Base-by-base conservation (phyloP, 108 stramenopile species). In the Skeletonema grethae region DNA sequence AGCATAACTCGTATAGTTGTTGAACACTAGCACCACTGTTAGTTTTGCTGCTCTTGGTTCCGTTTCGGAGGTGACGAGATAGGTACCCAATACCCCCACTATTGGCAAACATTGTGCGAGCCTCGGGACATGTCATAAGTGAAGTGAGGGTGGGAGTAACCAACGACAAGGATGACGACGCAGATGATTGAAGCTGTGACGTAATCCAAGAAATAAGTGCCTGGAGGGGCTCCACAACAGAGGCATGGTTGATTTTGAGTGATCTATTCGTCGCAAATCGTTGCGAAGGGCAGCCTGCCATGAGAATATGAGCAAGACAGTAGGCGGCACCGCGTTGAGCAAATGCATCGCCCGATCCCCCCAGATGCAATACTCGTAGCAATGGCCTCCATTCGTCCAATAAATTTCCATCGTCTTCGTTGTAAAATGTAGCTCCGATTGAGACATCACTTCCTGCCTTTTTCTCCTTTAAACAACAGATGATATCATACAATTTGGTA, bases 1-100 rank as follows among this genome's bases (percentile, higher is more conserved):
- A 98, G 53, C 78, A 79, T 32, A 98, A 70, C 75, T 97, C 97
- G 79, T 98, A 98, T 3, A 96, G 62, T 53, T 95, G 92, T 75
- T 98, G 97, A 7, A 95, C 86, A 6, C 80, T 80, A 39, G 74
- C 75, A 38, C 63, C 75, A 45, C 63, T 35, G 7, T 64, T 69
- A 46, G 24, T 57, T 63, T 68, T 69, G n/a, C 30, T 36, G 31
- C 77, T 73, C 31, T 65, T 69, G 0, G 72, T 56, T 63, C 79
- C 76, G 38, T 39, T 72, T 10, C 84, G 68, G 36, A 93, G 69
- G 77, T 88, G 88, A 24, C 88, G 85, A 16, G 78, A 76, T 1
- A 91, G 69, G 43, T 85, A 93, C 12, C 87, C 90, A 65, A 93
- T 87, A 12, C 92, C 92, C n/a, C 92, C 90, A 35, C 70, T 76